Conservation (phyloP, 129 eudicot genomes). For the Heracleum sosnowskyi region DNA sequence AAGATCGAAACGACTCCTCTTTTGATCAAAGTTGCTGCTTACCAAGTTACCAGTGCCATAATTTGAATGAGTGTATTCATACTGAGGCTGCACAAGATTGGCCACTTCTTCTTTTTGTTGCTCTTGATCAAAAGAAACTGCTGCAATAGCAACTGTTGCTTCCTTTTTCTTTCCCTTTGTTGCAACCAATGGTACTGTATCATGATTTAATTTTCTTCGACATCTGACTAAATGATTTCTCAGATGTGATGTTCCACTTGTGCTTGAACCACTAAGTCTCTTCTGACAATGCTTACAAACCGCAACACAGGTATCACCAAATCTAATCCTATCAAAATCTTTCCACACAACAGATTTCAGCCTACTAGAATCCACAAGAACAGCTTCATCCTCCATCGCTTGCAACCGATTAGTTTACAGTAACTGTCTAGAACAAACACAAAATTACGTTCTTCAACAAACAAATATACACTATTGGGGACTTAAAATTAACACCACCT, state of each 20-base stretch:
- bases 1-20: conserved; percentile 64
- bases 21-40: conserved; percentile 47
- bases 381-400: conserved; percentile 65
- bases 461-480: background rate
- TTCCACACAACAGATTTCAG: conserved; percentile 92
- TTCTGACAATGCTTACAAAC: conserved; percentile 89
- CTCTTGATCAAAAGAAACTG: conserved; percentile 43
- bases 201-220: conserved; percentile 66
- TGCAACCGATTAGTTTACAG: background rate
- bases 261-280: conserved; percentile 93
- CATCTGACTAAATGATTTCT: conserved; percentile 92
- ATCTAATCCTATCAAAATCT: conserved; percentile 83
- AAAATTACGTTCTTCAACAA: background rate
- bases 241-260: conserved; percentile 92
- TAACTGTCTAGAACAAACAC: background rate
- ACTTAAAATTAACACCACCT: too few species aligned
- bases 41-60: conserved; percentile 30
- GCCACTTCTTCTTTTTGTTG: conserved; percentile 35
- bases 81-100: conserved; percentile 27
- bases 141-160: conserved; percentile 38
- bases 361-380: conserved; percentile 70
- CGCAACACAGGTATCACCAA: conserved; percentile 71
- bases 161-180: conserved; percentile 72
- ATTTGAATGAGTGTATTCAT: conserved; percentile 35
- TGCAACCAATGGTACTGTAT: conserved; percentile 46